Percentiles rank a stretch among this genome's conserved stretches.
These are phyloP conservation scores for Crotalaria pallida DNA, from an alignment of 306 rosid species.

Conservation along the genomic window DNA sequence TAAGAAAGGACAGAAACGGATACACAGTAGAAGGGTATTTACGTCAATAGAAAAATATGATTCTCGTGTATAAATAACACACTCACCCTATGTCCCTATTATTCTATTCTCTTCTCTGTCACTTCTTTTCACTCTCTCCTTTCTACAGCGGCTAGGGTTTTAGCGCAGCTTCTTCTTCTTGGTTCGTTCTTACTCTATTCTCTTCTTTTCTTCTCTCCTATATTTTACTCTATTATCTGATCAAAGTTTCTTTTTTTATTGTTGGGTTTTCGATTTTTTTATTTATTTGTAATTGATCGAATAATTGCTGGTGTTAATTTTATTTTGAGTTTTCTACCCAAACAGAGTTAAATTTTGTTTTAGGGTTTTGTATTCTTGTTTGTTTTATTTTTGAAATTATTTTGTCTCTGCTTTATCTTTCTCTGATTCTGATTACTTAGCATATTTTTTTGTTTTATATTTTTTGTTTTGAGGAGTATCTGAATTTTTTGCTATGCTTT, in stretches of 20 bases:
- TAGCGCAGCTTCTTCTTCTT: not conserved
- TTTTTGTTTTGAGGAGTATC: not conserved
- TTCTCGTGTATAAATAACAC: not conserved
- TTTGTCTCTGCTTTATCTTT: no score
- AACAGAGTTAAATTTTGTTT: no score
- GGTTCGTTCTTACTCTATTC: not conserved
- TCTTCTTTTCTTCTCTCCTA: not conserved
- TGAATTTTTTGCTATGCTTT: not conserved
- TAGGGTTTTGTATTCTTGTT: not conserved
- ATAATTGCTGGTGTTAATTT: no score
- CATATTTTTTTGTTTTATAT: no score
- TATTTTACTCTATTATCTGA: not conserved
- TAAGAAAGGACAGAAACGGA: no score
- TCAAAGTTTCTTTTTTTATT: not conserved
- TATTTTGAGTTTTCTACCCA: no score
- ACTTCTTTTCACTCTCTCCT: not conserved
- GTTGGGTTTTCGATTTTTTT: no score
- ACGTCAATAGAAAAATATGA: not conserved
- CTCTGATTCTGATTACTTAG: no score
- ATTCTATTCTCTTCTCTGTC: no score
- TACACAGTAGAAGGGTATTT: no score
- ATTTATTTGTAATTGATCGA: no score
- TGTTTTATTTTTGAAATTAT: no score
- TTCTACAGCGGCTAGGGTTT: slow-evolving; percentile 17
- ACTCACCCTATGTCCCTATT: not conserved